Evolutionary conservation across 805 yeast genomes (phyloP).

Genomic region (Barnettozyma siamensis): DNA sequence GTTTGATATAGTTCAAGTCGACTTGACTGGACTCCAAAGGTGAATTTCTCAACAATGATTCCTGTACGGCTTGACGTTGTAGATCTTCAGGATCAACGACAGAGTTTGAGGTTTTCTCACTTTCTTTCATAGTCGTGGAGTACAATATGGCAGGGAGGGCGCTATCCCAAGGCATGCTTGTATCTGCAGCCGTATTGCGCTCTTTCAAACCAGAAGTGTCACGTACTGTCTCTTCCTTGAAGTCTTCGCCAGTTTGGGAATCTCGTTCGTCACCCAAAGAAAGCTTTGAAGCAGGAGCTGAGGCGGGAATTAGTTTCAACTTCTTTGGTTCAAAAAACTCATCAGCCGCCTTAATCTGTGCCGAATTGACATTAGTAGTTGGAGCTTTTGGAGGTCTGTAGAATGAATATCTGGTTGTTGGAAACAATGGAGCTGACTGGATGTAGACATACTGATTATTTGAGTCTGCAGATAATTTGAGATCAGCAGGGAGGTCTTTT

Average conservation of each 20-base stretch:
- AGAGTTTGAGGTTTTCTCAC: neutral
- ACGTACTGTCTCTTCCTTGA: neutral
- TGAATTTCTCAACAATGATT: slow-evolving; percentile 4
- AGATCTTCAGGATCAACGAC: neutral
- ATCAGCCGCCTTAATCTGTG: slow-evolving; percentile 1
- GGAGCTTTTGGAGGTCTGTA: neutral
- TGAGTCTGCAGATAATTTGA: neutral
- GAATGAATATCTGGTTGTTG: neutral
- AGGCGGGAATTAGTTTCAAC: no score
- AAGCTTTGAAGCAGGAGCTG: no score
- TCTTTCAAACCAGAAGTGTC: neutral
- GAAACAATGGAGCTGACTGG: neutral
- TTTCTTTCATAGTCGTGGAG: neutral
- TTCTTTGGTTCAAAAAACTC: neutral
- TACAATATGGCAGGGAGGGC: slow-evolving; percentile 2
- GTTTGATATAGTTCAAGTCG: slow-evolving; percentile 10
- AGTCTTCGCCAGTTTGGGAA: no score
- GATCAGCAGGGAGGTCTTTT: neutral
- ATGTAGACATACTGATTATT: slow-evolving; percentile 1
- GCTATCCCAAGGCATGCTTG: slow-evolving; percentile 2
- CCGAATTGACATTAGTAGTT: neutral
- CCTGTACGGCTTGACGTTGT: slow-evolving; percentile 5
- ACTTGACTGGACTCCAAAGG: slow-evolving; percentile 3
- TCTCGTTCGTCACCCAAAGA: no score
- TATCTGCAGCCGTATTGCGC: neutral